These are phyloP conservation scores for Teunomyces lycoperdinae DNA, from an alignment of 805 yeast genomes.

Conservation along the genomic window DNA sequence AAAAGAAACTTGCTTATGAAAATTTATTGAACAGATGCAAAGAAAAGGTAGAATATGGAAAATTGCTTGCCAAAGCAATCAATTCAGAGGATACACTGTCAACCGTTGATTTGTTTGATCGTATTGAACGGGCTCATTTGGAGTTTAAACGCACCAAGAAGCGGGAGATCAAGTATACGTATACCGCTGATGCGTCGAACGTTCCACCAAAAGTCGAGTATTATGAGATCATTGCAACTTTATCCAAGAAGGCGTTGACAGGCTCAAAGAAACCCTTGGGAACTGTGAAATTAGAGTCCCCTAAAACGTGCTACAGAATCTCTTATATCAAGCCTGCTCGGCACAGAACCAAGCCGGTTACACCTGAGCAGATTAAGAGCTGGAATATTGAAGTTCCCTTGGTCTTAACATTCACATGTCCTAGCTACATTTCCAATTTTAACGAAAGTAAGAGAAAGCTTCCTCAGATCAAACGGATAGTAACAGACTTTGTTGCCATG, in stretches of 20 bases:
- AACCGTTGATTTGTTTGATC: slow-evolving; percentile 9
- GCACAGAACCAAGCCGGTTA: slow-evolving; percentile 9
- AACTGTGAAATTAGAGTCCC: slow-evolving; percentile 6
- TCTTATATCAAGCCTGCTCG: slow-evolving; percentile 24
- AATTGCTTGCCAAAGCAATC: slow-evolving; percentile 15
- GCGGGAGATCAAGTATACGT: slow-evolving; percentile 15
- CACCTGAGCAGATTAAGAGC: slow-evolving; percentile 4
- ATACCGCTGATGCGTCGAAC: slow-evolving; percentile 10
- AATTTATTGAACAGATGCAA: slow-evolving; percentile 25
- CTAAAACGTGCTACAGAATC: slow-evolving; percentile 5
- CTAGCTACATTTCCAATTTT: slow-evolving; percentile 1
- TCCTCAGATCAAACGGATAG: slow-evolving; percentile 20
- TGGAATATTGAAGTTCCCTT: slow-evolving; percentile 31
- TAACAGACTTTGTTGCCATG: slow-evolving; percentile 29
- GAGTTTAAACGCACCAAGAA: slow-evolving; percentile 12
- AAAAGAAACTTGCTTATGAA: slow-evolving; percentile 19
- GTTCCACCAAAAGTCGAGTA: slow-evolving; percentile 4
- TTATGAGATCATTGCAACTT: slow-evolving; percentile 4
- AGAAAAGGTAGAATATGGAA: slow-evolving; percentile 27
- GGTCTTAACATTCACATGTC: slow-evolving; percentile 12
- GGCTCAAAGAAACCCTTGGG: slow-evolving; percentile 9
- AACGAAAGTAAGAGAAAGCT: slow-evolving; percentile 8
- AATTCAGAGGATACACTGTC: background rate
- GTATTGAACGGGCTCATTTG: slow-evolving; percentile 11
- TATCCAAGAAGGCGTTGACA: slow-evolving; percentile 13